phyloP scores from a whole-genome alignment of 768 basidiomycete species.

The Kwoniella pini region DNA sequence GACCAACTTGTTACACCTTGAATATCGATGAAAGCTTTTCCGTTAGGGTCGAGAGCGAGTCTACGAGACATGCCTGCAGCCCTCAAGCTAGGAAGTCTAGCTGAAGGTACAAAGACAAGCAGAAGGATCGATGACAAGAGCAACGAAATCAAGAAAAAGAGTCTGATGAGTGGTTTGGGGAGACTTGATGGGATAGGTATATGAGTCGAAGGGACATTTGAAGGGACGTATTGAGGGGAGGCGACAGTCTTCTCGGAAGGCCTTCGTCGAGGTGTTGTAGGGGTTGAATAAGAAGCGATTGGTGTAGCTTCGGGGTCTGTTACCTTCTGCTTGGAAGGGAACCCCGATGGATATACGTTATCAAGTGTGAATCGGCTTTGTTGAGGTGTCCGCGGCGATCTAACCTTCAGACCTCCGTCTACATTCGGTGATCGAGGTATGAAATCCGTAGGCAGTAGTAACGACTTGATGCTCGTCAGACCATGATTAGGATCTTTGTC shows the following conservation, averaged over 20 bases:
- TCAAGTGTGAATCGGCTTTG: conserved; percentile 33
- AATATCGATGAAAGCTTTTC: conserved; percentile 29
- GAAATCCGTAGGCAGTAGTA: conserved; percentile 27
- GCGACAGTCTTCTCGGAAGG: conserved; percentile 17
- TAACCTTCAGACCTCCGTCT: conserved; percentile 25
- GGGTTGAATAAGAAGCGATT: conserved; percentile 11
- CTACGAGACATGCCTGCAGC: conserved; percentile 33
- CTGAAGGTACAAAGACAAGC: conserved; percentile 33
- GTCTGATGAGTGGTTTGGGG: conserved; percentile 39
- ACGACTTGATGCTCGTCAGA: conserved; percentile 26
- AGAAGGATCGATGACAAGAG: conserved; percentile 30
- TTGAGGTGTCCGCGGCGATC: conserved; percentile 36
- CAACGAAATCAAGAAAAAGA: conserved; percentile 32
- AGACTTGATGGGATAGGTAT: conserved; percentile 26
- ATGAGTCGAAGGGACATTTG: conserved; percentile 22
- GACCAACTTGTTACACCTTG: conserved; percentile 17
- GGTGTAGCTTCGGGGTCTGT: conserved; percentile 15
- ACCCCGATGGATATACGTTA: conserved; percentile 14
- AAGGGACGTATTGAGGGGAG: conserved; percentile 15
- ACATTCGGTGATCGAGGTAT: conserved; percentile 18
- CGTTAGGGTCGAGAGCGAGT: conserved; percentile 32
- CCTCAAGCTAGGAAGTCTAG: conserved; percentile 32
- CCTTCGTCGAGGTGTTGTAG: conserved; percentile 15
- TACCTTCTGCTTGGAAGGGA: conserved; percentile 11
- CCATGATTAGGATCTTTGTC: conserved; percentile 13